Base-by-base conservation (phyloP, 1,139 yeast species). In the Kluyveromyces sp. region DNA sequence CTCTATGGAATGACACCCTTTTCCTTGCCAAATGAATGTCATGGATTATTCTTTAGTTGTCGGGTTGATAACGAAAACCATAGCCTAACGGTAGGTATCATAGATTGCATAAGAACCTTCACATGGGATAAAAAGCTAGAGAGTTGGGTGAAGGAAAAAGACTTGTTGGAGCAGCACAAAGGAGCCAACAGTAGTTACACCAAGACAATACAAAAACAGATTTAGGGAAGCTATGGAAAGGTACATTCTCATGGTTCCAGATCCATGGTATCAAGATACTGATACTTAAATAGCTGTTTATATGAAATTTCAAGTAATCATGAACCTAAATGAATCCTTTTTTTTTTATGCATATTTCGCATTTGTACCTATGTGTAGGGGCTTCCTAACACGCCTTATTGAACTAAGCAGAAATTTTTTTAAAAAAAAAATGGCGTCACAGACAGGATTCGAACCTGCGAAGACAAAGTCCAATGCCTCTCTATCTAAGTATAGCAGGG, bases 41-140 rank as follows among this genome's bases (percentile, higher is more conserved):
- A 94, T 94, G 99, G 99, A 94, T 66, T 94, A 94, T 60, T 90
- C 97, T 1, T 71, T 94, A 54, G 96, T 94, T 15, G 83, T 94
- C 51, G 98, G 97, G 86, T 94, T 43, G 94, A 86, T 58, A 75
- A 77, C 42, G 75, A 79, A 45, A 75, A 74, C 51, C 75, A 76
- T 50, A 79, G 81, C 46, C 71, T 90, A 37, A 87, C 90, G 37
- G 95, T 90, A 34, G 99, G 99, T 4, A 92, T 94, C 40, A 92
- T 92, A 54, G 97, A 94, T 65, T 94, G 95, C 73, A 81, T 94
- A 45, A 70, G 98, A 47, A 89, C 98, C 0, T 94, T 90, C 58
- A 94, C 99, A 0, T 94, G 99, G 99, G 99, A 94, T 61, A 94
- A 94, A 65, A 92, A 90, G 66, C 79, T 94, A 27, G 99, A 94